These are phyloP conservation scores for Bocquillonia castaneifolia DNA, from an alignment of 441 rosid genomes.

Conservation along the genomic window DNA sequence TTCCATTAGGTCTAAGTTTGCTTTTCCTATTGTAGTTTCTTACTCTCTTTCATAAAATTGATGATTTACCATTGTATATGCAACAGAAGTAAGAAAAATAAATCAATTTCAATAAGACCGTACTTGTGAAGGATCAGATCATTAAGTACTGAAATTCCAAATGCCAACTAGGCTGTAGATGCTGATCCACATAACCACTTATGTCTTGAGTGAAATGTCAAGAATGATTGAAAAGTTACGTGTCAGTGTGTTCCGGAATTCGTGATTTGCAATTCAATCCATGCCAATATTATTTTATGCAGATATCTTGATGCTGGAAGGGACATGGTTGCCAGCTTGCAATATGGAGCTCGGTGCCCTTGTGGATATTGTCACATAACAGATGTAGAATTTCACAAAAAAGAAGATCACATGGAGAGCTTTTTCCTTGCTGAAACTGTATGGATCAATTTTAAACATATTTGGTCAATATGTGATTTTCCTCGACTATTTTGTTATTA, in stretches of 20 bases:
- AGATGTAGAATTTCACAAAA: constrained; percentile 83
- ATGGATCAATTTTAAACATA: constrained; percentile 21
- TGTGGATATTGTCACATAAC: constrained; percentile 96
- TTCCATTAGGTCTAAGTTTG: not conserved
- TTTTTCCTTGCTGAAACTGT: constrained; percentile 99
- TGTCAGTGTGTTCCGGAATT: not conserved
- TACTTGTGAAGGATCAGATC: not conserved
- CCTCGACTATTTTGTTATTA: not conserved
- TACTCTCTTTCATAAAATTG: no score
- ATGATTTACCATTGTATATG: not conserved
- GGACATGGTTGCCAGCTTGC: constrained; percentile 94
- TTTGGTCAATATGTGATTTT: constrained; percentile 11
- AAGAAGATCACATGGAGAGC: constrained; percentile 98
- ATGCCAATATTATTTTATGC: not conserved
- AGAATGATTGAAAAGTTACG: no score
- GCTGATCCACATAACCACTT: not conserved
- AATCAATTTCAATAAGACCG: not conserved
- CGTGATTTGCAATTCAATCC: not conserved
- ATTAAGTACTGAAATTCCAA: no score
- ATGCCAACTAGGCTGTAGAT: not conserved
- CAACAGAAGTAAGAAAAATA: not conserved
- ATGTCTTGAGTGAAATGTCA: not conserved
- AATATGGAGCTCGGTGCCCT: constrained; percentile 92
- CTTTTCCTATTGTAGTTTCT: no score
- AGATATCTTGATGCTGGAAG: constrained; percentile 95